Evolutionary conservation across 225 moss, liverwort and hornwort species (phyloP).

Genomic region (Straminergon stramineum): DNA sequence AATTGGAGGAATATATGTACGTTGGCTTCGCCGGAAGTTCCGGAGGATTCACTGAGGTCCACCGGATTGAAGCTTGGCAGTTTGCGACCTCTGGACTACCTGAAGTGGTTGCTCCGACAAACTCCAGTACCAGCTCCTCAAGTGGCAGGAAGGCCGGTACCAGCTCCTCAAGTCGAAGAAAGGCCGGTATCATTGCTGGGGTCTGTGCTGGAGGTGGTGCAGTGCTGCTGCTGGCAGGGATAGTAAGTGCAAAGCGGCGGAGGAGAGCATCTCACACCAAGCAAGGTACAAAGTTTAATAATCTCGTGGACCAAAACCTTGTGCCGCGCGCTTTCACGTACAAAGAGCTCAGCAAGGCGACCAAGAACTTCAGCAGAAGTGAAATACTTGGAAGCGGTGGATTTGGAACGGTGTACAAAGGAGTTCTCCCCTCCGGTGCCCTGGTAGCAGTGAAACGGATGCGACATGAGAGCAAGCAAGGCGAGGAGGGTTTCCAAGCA

Average conservation of each 20-base stretch:
- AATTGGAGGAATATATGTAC: not conserved
- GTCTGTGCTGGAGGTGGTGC: not conserved
- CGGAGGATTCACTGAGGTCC: accelerated
- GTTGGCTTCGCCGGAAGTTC: not conserved
- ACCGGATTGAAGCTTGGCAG: not conserved
- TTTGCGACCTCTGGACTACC: not conserved
- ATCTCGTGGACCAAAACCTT: not conserved
- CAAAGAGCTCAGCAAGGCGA: constrained; percentile 18
- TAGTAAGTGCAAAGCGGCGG: no score
- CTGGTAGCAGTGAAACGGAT: constrained; percentile 1
- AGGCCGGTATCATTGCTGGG: not conserved
- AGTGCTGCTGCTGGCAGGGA: not conserved
- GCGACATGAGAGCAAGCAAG: not conserved
- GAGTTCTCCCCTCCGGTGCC: not conserved
- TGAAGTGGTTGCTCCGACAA: not conserved
- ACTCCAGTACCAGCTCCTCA: not conserved
- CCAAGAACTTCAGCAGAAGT: constrained; percentile 8
- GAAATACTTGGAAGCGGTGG: constrained; percentile 21
- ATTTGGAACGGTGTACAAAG: not conserved
- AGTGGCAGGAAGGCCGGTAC: not conserved
- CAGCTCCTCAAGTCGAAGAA: not conserved
- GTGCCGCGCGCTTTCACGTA: not conserved
- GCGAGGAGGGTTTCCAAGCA: constrained; percentile 16
- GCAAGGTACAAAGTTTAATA: not conserved
- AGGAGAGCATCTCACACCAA: not conserved